Evolutionary conservation across 1,284 basidiomycete species (phyloP).

Genomic region (Apiotrichum porosum): DNA sequence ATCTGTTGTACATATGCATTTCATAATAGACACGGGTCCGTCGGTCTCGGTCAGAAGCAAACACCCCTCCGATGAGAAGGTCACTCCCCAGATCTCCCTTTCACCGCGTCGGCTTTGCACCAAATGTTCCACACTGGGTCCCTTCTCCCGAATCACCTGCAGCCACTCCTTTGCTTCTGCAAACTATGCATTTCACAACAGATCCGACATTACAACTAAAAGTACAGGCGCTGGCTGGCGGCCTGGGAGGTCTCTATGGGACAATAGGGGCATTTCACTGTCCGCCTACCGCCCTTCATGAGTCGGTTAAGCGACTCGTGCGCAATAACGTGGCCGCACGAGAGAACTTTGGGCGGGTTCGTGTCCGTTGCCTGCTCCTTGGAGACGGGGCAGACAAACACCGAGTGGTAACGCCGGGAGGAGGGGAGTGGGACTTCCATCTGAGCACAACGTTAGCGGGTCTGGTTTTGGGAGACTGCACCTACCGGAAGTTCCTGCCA

Average conservation of each 20-base stretch:
- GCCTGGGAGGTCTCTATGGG: constrained; percentile 41
- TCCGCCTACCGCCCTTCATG: constrained; percentile 71
- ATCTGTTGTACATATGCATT: constrained; percentile 9
- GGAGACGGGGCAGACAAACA: constrained; percentile 95
- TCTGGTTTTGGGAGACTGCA: constrained; percentile 13
- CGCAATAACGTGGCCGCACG: constrained; percentile 89
- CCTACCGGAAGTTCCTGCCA: constrained; percentile 84
- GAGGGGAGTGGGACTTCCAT: constrained; percentile 87
- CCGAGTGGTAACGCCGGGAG: constrained; percentile 87
- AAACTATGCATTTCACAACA: constrained; percentile 6
- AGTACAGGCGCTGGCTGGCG: constrained; percentile 43
- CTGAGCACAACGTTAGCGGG: too few species aligned
- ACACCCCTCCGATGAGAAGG: too few species aligned
- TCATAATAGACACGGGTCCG: too few species aligned
- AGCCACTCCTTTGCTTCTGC: too few species aligned
- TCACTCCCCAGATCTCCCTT: too few species aligned
- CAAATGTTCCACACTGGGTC: too few species aligned
- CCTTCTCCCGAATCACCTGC: too few species aligned
- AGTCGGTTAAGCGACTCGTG: constrained; percentile 81
- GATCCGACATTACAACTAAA: constrained; percentile 20
- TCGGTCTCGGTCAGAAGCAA: too few species aligned
- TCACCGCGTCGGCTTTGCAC: too few species aligned
- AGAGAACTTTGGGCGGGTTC: constrained; percentile 97
- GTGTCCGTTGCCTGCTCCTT: constrained; percentile 90
- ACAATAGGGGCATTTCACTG: constrained; percentile 49